Base-by-base conservation (phyloP, 2,329 filamentous ascomycete genomes). In the Incumbomyces lentus region DNA sequence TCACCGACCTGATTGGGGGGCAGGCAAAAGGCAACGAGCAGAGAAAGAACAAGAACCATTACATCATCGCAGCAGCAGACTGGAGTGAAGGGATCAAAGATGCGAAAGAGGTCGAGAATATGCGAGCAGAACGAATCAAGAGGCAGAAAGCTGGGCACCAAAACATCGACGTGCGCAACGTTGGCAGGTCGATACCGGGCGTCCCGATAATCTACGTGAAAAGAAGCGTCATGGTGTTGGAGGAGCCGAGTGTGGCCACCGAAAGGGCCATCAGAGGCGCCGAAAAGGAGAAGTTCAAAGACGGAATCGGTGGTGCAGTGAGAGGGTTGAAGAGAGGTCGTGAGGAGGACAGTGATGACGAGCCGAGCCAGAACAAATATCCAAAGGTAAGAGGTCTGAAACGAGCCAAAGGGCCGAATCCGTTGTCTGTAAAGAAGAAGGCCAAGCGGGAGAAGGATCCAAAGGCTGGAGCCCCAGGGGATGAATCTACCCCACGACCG, bases 141-240 rank as follows among this genome's bases (percentile, higher is more conserved):
- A 37, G 18, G 16, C 6, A 30, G 16, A 45, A 16, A 19, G 59
- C 57, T 6, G 62, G 59, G 8, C 61, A 63, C 44, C 58, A 52
- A 13, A 59, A 58, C 49, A 60, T 54, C 54, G 62, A 61, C 26
- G 58, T 73, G 19, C 58, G 69, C 12, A 55, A 60, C 8, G 58
- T 57, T 10, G 68, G 68, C 38, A 61, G 70, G 35, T 55, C 63
- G 14, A 66, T 72, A 10, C 68, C 68, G 12, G 70, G 70, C 41
- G 69, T 72, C 29, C 70, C 70, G 13, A 67, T 72, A 22, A 65
- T 73, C 36, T 73, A 71, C 55, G 70, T 73, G 29, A 72, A 72
- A 58, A 62, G 70, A 39, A 71, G 68, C 13, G 69, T 72, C 6
- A 72, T 72, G 69, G 63, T 72, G 12, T 55, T 72, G 46, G 69